Conservation (phyloP, 106 monocot genomes). For the Platanthera guangdongensis region DNA sequence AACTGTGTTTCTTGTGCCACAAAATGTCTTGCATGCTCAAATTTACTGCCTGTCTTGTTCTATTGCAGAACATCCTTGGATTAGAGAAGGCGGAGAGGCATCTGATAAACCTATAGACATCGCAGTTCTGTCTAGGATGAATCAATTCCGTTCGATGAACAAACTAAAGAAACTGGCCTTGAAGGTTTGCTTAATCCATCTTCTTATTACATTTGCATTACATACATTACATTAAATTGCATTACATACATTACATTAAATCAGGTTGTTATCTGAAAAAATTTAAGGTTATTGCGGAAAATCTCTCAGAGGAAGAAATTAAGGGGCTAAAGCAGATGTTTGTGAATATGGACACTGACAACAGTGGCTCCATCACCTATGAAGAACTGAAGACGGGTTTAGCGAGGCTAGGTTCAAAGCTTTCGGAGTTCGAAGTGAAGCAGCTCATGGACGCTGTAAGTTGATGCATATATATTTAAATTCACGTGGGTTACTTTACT, state of each 20-base stretch:
- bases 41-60: not conserved
- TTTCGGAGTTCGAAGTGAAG: slow-evolving; percentile 43
- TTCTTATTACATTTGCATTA: not conserved
- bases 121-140: slow-evolving; percentile 44
- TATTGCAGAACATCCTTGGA: slow-evolving; percentile 40
- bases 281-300: slow-evolving; percentile 43
- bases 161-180: slow-evolving; percentile 42
- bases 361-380: slow-evolving; percentile 42
- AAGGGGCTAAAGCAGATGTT: slow-evolving; percentile 53
- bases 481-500: not conserved
- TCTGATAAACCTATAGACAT: slow-evolving; percentile 41
- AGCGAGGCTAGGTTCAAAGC: slow-evolving; percentile 33
- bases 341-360: slow-evolving; percentile 44
- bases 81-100: slow-evolving; percentile 40
- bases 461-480: slow-evolving; percentile 1
- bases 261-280: not conserved
- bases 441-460: slow-evolving; percentile 55
- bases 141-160: slow-evolving; percentile 55
- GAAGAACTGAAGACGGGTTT: slow-evolving; percentile 43
- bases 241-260: too few relatives aligned
- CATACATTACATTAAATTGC: too few relatives aligned
- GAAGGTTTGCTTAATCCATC: slow-evolving; percentile 15
- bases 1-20: not conserved
- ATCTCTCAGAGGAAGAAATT: slow-evolving; percentile 54
- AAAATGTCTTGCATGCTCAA: not conserved